Percentiles rank a stretch among this genome's conserved stretches.
These are phyloP conservation scores for Syncephalastrum monosporum DNA, from an alignment of 371 early-diverging fungal species.

Conservation along the genomic window DNA sequence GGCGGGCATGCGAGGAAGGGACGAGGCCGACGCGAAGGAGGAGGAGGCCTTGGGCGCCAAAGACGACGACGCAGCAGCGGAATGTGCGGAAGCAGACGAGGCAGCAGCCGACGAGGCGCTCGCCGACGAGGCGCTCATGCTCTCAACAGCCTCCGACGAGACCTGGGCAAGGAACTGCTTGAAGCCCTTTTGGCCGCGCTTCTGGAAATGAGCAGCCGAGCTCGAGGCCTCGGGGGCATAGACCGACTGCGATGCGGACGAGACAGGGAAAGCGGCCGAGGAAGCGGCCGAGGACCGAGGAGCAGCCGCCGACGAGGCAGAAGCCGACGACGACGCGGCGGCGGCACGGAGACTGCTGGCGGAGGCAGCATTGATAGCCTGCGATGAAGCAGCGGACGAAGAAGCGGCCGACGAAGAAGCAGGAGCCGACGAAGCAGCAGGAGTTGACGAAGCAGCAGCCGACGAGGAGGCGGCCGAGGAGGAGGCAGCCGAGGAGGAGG, in stretches of 20 bases:
- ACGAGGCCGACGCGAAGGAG: not conserved
- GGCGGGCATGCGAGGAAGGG: constrained; percentile 5
- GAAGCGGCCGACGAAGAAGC: not conserved
- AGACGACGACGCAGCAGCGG: not conserved
- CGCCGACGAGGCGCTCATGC: not conserved
- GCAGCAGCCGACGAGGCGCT: not conserved
- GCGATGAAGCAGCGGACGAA: not conserved
- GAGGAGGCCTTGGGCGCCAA: no score
- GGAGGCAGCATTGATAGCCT: not conserved
- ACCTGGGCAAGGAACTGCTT: no score
- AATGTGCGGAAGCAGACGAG: not conserved
- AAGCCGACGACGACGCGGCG: constrained; percentile 7
- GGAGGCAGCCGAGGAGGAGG: not conserved
- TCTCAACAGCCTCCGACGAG: no score
- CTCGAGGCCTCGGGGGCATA: no score
- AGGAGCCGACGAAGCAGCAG: constrained; percentile 1
- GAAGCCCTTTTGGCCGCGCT: no score
- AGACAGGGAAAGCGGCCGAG: not conserved
- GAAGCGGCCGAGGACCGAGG: constrained; percentile 5
- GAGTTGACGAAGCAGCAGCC: not conserved
- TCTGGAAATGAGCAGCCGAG: no score
- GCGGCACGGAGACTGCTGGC: no score
- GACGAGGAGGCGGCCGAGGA: constrained; percentile 1
- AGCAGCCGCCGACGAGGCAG: constrained; percentile 10
- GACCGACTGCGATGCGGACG: no score